Evolutionary conservation across 2,329 filamentous ascomycete genomes (phyloP).

Genomic region (Trichoderma gracile): DNA sequence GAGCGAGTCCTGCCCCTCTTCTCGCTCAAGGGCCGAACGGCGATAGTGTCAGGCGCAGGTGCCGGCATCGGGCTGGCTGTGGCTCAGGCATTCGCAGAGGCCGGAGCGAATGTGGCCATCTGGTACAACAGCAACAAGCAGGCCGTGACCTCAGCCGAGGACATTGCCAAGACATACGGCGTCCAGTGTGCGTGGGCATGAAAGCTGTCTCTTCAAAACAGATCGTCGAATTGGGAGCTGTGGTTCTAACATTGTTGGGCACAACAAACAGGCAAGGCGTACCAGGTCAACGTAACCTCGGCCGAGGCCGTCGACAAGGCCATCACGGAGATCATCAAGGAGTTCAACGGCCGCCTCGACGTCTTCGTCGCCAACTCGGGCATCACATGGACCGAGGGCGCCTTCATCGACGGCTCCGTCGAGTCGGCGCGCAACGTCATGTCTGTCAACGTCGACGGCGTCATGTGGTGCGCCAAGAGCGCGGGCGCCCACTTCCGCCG

Average conservation of each 20-base stretch:
- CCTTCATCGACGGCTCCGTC: constrained; percentile 64
- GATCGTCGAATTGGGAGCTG: neutral
- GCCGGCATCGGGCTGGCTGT: constrained; percentile 67
- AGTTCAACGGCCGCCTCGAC: constrained; percentile 74
- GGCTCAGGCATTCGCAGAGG: constrained; percentile 65
- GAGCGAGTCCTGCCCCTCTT: constrained; percentile 64
- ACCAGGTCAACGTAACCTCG: constrained; percentile 61
- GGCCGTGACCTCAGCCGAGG: constrained; percentile 60
- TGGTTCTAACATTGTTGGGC: neutral
- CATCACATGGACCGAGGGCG: constrained; percentile 69
- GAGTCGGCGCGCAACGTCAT: constrained; percentile 68
- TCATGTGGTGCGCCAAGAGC: constrained; percentile 73
- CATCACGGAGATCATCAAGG: constrained; percentile 56
- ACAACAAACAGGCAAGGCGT: constrained; percentile 36
- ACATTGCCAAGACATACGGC: constrained; percentile 64
- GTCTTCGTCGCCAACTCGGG: constrained; percentile 79
- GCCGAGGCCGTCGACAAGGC: constrained; percentile 53
- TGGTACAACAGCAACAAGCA: constrained; percentile 72
- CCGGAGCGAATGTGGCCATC: constrained; percentile 70
- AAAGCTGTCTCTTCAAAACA: no score
- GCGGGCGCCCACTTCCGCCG: constrained; percentile 69
- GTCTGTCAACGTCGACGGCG: constrained; percentile 71
- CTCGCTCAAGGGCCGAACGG: constrained; percentile 68
- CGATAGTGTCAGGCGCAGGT: constrained; percentile 67
- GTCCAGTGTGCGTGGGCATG: constrained; percentile 60